phyloP scores from a whole-genome alignment of 495 filamentous ascomycete species.

The Podospora tetraspora region DNA sequence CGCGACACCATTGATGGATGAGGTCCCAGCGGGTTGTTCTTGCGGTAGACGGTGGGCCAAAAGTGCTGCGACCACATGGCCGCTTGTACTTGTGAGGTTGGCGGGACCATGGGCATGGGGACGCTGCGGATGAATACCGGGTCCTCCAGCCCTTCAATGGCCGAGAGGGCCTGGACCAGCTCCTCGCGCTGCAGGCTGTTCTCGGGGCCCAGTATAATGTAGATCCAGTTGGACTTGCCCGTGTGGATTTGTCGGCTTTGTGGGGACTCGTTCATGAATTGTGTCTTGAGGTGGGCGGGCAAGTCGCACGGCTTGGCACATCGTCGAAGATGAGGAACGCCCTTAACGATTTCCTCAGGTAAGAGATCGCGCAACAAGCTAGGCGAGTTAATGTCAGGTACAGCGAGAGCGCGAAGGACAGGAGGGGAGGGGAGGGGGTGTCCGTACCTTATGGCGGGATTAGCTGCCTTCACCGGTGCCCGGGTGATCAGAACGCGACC shows the following conservation, averaged over 20 bases:
- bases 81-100: conserved; percentile 70
- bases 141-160: conserved; percentile 37
- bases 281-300: conserved; percentile 47
- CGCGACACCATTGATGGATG: conserved; percentile 58
- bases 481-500: conserved; percentile 49
- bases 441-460: conserved; percentile 48
- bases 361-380: conserved; percentile 46
- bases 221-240: conserved; percentile 43
- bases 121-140: conserved; percentile 48
- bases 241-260: conserved; percentile 42
- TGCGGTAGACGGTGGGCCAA: conserved; percentile 88
- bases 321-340: conserved; percentile 73
- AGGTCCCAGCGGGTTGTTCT: conserved; percentile 70
- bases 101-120: conserved; percentile 67
- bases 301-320: conserved; percentile 69
- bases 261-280: conserved; percentile 43
- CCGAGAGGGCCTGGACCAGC: conserved; percentile 30
- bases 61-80: conserved; percentile 66
- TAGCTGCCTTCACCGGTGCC: conserved; percentile 48
- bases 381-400: conserved; percentile 9
- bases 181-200: conserved; percentile 36
- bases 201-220: conserved; percentile 44
- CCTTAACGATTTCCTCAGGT: conserved; percentile 52
- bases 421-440: not conserved
- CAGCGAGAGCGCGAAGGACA: not conserved